Evolutionary conservation across 345 rosid genomes (phyloP), one percentile per base, ranked within the genome.

Genomic region (Cochlearia excelsa): DNA sequence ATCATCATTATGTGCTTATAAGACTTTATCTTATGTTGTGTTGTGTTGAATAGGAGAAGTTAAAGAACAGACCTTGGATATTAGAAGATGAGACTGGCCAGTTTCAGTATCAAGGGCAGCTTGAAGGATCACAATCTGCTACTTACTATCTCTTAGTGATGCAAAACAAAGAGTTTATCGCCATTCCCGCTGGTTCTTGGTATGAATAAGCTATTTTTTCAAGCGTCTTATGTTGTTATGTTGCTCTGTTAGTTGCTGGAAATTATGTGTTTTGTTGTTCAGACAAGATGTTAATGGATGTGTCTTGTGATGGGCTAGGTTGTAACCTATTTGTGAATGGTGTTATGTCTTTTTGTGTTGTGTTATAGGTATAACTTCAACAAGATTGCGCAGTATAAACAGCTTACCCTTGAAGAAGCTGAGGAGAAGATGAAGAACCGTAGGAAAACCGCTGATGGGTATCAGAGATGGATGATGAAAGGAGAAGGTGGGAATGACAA

Each of bases 381-480:
- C 80, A 93, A 93, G 81, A 90, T 89, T 73, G 95, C 95, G 3
- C 99, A 89, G 55, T 93, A 93, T 78, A 93, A 93, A 76, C 95
- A 89, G 64, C 95, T 93, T 54, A 93, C 99, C 1, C 67, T 93
- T 72, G 99, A 93, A 77, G 99, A 93, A 77, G 99, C 97, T 1
- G 97, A 93, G 70, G 99, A 89, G 81, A 93, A 89, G 81, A 93
- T 93, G 90, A 85, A 65, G 78, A 93, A 89, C 47, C 76, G 97
- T 80, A 82, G 92, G 60, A 93, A 87, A 74, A 93, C 95, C 1
- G 99, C 95, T 7, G 99, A 93, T 79, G 99, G 99, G 57, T 93
- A 87, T 70, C 74, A 85, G 72, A 87, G 99, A 70, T 93, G 97
- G 99, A 89, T 93, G 95, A 89, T 93, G 97, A 89, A 93, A 86